These are phyloP conservation scores for Cytospora mali DNA, from an alignment of 2,329 filamentous ascomycete genomes.

Conservation along the genomic window DNA sequence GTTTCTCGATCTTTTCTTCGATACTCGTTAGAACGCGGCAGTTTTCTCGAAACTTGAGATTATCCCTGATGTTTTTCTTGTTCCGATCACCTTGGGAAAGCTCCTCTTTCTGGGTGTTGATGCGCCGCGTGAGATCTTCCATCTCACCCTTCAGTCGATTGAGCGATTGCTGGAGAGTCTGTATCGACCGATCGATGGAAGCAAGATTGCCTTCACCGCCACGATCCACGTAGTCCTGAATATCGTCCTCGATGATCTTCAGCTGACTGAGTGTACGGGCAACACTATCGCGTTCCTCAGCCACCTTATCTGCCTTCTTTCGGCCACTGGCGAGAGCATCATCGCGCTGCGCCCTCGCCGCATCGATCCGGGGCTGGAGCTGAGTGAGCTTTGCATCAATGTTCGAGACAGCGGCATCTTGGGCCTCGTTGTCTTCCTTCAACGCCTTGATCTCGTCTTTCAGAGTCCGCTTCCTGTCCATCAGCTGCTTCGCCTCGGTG, in stretches of 20 bases:
- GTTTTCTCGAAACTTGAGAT: constrained; percentile 81
- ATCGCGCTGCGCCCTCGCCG: constrained; percentile 75
- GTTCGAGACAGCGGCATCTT: constrained; percentile 69
- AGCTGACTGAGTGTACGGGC: constrained; percentile 77
- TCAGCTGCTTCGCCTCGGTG: constrained; percentile 67
- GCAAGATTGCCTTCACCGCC: constrained; percentile 74
- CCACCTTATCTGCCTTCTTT: constrained; percentile 70
- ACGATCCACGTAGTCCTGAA: constrained; percentile 75
- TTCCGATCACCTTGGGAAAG: constrained; percentile 79
- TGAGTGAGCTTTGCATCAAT: constrained; percentile 73
- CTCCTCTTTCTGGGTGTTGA: constrained; percentile 77
- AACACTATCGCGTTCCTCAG: constrained; percentile 70
- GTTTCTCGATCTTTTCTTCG: constrained; percentile 68
- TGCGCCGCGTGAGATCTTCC: constrained; percentile 64
- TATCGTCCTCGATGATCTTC: constrained; percentile 73
- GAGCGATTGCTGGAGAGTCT: constrained; percentile 67
- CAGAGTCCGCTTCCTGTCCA: constrained; percentile 79
- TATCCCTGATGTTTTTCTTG: constrained; percentile 86
- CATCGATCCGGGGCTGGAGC: constrained; percentile 75
- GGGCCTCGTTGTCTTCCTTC: constrained; percentile 67
- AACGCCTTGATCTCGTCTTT: constrained; percentile 72
- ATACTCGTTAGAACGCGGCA: constrained; percentile 69
- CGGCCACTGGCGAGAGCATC: constrained; percentile 74
- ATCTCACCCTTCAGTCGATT: constrained; percentile 68
- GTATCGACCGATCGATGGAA: constrained; percentile 69